Evolutionary conservation across 225 moss, liverwort and hornwort species (phyloP), one percentile per base, ranked within the genome.

Genomic region (Pseudoscleropodium purum): DNA sequence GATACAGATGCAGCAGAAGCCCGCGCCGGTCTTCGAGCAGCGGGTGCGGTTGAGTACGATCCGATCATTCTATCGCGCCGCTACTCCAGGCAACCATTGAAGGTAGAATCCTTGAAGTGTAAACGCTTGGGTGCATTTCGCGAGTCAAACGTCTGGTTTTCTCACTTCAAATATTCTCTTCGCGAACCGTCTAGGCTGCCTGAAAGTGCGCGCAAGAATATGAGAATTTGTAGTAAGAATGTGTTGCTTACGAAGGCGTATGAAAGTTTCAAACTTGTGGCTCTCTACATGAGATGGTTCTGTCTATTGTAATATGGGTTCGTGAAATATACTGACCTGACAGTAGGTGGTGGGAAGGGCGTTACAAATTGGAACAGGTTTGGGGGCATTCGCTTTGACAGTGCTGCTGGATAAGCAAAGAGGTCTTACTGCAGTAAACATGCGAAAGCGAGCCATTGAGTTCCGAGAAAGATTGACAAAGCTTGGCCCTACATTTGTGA

Each of bases 401-500:
- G 30, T 99, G 43, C 91, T 95, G 37, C 41, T 99, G 51, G 99
- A 99, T 81, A 90, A 92, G 79, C 95, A 91, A 92, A 90, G 93
- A 87, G 97, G 96, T 37, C 91, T 89, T 56, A 86, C 95, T 63
- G 81, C 93, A 84, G 86, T 92, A 37, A 99, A 97, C 85, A 96
- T 97, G 97, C 93, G 94, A 76, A 95, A 90, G 94, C 93, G 99
- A 90, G 99, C 99, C 57, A 90, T 85, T 80, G 95, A 97, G 92
- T 90, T 99, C 90, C 89, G 99, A 85, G 93, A 95, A 85, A 96
- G 90, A 87, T 89, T 99, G 68, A 87, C 92, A 59, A 86, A 82
- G 66, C 96, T 99, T 79, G 99, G 99, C 80, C 99, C 99, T 73
- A 99, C 99, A 25, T 99, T 99, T 88, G 99, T 99, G 79, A 99